Conservation (phyloP, 768 basidiomycete genomes). For the Collybia mongolica region DNA sequence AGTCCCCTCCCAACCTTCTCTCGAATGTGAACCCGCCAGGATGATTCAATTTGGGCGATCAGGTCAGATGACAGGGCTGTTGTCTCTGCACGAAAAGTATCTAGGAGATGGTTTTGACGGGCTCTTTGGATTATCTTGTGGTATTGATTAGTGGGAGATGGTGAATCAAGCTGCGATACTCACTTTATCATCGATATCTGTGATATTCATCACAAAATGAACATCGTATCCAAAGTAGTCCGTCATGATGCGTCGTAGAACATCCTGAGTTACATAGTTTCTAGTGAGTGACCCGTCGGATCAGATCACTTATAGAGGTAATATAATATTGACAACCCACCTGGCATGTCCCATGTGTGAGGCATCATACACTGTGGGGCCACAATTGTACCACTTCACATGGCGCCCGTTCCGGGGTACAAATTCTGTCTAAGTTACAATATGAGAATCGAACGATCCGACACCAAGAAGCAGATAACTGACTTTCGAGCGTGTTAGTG, state of each 20-base stretch:
- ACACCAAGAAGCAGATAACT: slow-evolving; percentile 12
- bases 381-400: slow-evolving; percentile 99
- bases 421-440: slow-evolving; percentile 63
- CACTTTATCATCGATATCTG: slow-evolving; percentile 99
- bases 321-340: slow-evolving; percentile 36
- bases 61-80: slow-evolving; percentile 55
- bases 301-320: slow-evolving; percentile 5
- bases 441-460: slow-evolving; percentile 13
- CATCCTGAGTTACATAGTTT: slow-evolving; percentile 96
- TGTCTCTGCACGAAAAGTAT: slow-evolving; percentile 57
- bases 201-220: slow-evolving; percentile 99
- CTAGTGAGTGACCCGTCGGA: slow-evolving; percentile 36
- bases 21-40: slow-evolving; percentile 67
- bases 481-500: slow-evolving; percentile 89
- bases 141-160: not conserved
- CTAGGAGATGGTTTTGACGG: slow-evolving; percentile 72
- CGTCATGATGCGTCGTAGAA: slow-evolving; percentile 83
- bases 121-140: slow-evolving; percentile 89
- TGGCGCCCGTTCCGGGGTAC: slow-evolving; percentile 63
- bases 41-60: slow-evolving; percentile 50
- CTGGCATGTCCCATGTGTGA: slow-evolving; percentile 99
- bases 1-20: slow-evolving; percentile 67
- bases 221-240: slow-evolving; percentile 98
- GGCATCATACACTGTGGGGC: slow-evolving; percentile 97
- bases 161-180: slow-evolving; percentile 17